Conservation (phyloP, 1,284 basidiomycete genomes). For the Retiboletus flavoniger region DNA sequence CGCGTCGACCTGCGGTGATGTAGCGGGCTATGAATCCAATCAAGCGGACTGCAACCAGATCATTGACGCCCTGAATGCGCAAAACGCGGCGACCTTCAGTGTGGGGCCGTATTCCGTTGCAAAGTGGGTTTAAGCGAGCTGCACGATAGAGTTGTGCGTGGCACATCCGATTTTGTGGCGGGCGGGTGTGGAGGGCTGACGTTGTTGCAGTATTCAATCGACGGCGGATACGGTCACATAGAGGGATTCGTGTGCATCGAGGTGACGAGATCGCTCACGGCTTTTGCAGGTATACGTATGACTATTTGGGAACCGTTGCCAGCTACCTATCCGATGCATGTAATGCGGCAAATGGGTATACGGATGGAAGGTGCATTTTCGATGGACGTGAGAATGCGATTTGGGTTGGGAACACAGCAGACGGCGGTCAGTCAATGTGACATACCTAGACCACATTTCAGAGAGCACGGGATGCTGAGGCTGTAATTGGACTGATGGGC, state of each 20-base stretch:
- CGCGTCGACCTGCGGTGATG: slow-evolving; percentile 1
- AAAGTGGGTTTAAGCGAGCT: slow-evolving; percentile 11
- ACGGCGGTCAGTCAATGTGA: slow-evolving; percentile 5
- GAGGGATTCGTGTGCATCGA: background rate
- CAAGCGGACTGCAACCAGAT: slow-evolving; percentile 9
- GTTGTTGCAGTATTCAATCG: slow-evolving; percentile 5
- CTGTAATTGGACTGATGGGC: background rate
- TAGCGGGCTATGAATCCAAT: slow-evolving; percentile 7
- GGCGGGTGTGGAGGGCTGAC: background rate
- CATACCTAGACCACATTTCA: background rate
- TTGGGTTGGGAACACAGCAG: slow-evolving; percentile 2
- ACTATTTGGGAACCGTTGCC: background rate
- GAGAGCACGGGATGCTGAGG: background rate
- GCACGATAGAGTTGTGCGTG: slow-evolving; percentile 7
- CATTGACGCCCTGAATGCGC: slow-evolving; percentile 3
- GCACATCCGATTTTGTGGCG: background rate
- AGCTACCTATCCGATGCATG: background rate
- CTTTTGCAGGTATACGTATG: slow-evolving; percentile 9
- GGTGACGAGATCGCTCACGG: background rate
- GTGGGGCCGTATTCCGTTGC: slow-evolving; percentile 5
- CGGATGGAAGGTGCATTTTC: slow-evolving; percentile 10
- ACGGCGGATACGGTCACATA: slow-evolving; percentile 13
- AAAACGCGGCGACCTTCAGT: background rate
- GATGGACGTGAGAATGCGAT: slow-evolving; percentile 9
- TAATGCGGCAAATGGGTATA: background rate